Evolutionary conservation across 2,329 filamentous ascomycete genomes (phyloP).

Genomic region (Claviceps humidiphila): DNA sequence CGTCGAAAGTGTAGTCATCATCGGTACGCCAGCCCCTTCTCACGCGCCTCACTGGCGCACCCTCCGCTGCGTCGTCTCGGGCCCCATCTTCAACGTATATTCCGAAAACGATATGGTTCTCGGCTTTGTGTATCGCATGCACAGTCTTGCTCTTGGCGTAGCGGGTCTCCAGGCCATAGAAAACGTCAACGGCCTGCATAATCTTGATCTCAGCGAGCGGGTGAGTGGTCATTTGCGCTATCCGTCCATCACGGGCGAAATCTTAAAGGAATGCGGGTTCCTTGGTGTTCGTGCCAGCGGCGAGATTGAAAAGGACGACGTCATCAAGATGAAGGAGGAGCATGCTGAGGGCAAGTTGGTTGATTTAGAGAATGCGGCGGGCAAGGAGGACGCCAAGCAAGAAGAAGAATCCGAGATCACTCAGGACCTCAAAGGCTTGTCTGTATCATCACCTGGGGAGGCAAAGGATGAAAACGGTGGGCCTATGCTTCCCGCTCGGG

Average conservation of each 20-base stretch:
- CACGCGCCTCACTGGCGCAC: slow-evolving; percentile 60
- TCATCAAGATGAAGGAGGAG: slow-evolving; percentile 32
- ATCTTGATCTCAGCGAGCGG: slow-evolving; percentile 38
- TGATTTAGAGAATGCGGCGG: slow-evolving; percentile 13
- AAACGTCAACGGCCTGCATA: slow-evolving; percentile 51
- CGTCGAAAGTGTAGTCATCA: slow-evolving; percentile 69
- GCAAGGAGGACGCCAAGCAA: not conserved
- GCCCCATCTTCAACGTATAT: slow-evolving; percentile 76
- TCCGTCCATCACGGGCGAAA: slow-evolving; percentile 35
- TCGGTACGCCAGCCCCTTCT: slow-evolving; percentile 69
- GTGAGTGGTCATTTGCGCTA: slow-evolving; percentile 42
- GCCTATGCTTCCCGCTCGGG: not conserved
- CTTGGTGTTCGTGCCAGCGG: slow-evolving; percentile 29
- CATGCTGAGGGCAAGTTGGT: slow-evolving; percentile 19
- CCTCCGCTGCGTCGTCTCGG: slow-evolving; percentile 65
- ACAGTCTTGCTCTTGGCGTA: slow-evolving; percentile 68
- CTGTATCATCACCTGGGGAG: slow-evolving; percentile 15
- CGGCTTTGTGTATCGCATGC: slow-evolving; percentile 75
- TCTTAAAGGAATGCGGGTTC: slow-evolving; percentile 39
- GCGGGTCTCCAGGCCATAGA: slow-evolving; percentile 67
- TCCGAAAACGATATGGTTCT: slow-evolving; percentile 80
- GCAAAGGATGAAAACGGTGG: not conserved
- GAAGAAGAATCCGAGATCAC: slow-evolving; percentile 6
- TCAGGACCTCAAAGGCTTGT: slow-evolving; percentile 16
- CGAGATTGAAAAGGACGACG: slow-evolving; percentile 37